Evolutionary conservation across 1,139 yeast genomes (phyloP), one percentile per base, ranked within the genome.

Genomic region (Yamadazyma jaroonii): DNA sequence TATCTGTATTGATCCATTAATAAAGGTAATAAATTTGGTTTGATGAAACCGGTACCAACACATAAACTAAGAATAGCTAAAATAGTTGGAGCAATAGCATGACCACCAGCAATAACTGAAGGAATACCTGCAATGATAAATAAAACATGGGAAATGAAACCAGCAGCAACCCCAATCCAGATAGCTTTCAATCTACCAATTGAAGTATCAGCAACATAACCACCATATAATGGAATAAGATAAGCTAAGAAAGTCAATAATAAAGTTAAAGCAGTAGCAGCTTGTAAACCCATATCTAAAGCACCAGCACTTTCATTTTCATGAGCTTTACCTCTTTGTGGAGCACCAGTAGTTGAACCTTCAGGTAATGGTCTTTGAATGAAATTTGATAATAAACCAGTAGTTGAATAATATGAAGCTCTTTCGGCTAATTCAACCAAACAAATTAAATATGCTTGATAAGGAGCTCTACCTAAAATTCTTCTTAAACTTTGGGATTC

Each of bases 1-100:
- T 75, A 72, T n/a, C 62, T 59, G 45, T 72, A 72, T 53, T 74
- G 79, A 45, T 74, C 77, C 72, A 74, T 63, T 42, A 74, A 55
- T 41, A 74, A 60, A n/a, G 79, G 79, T 47, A 74, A 62, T 39
- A 72, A 63, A 48, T 73, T 72, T 20, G 79, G 77, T 43, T 74
- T 73, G 42, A 73, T 74, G 44, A 72, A 70, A 33, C 78, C 79
- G 23, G 78, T 67, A 45, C 76, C 72, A 32, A 59, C n/a, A 13
- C 72, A 67, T 40, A 71, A 62, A 3, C 63, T 53, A 11, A 66
- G 32, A 31, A 70, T 58, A n/a, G 67, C 70, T 23, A 68, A 38
- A 26, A 59, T 43, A 13, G 72, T 63, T 20, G 72, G 61, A 5
- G 51, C 61, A 40, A 64, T 49, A 17, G 69, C 71, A 49, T 47